Evolutionary conservation across 345 rosid genomes (phyloP), one percentile per base, ranked within the genome.

Genomic region (Murraya koenigii): DNA sequence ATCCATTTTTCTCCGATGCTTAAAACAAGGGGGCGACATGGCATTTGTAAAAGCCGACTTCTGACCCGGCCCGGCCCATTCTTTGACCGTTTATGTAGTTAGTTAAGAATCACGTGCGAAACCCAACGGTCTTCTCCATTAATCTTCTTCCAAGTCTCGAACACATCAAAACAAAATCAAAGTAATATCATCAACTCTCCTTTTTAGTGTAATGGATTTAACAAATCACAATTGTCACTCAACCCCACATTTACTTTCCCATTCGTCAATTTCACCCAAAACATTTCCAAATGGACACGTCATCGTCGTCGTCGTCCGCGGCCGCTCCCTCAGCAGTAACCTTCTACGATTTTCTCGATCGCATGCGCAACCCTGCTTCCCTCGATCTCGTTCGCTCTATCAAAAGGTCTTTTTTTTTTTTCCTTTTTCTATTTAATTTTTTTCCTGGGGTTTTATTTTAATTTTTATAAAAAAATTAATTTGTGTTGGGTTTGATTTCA

Each of bases 321-420:
- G 7, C 11, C 30, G 28, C 22, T 56, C 8, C 47, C 77, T 41
- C 67, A 80, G 72, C 86, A 2, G 54, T 82, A 19, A 64, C 80
- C 22, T 89, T 88, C 84, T 85, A 84, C 66, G 82, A 81, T 79
- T 89, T 89, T 77, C 94, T 88, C 10, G 82, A 85, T 59, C 80
- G 83, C 56, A 89, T 90, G 91, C 87, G 91, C 30, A 87, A 77
- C 66, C 91, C 89, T 58, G 85, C 91, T 77, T 85, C 91, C 25
- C 66, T 87, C 71, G 86, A 90, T 85, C 93, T 84, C 58, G 88
- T 86, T 71, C 93, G 90, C 80, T 88, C 92, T 84, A 86, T 90
- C 78, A 88, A 89, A 80, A 88, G 95, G 98, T 94, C 28, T 11
- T 17, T 1, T 30, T 62, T 8, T 32, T 5, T 8, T 36, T 1